A percentile compares a stretch with the other conserved stretches of the same genome.
phyloP scores from a whole-genome alignment of 2,329 filamentous ascomycete genomes.

The Ophidiomyces ophidiicola region DNA sequence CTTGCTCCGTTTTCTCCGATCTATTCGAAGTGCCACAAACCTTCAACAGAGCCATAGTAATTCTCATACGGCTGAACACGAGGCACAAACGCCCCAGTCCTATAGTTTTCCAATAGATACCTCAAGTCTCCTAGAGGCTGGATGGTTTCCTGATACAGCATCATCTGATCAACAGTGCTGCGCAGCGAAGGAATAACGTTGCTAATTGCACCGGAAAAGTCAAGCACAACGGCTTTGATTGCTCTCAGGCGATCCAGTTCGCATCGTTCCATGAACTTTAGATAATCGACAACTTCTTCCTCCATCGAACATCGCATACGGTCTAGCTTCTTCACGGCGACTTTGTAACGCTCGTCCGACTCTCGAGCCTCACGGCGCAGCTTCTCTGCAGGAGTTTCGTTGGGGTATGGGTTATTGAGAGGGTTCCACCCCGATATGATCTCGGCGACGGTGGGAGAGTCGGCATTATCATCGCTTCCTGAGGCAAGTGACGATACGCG shows the following conservation, averaged over 20 bases:
- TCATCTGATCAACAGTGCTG: constrained; percentile 94
- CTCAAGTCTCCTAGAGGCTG: constrained; percentile 80
- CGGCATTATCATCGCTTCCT: constrained; percentile 44
- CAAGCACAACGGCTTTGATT: constrained; percentile 93
- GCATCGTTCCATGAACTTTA: constrained; percentile 93
- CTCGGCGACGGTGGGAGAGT: constrained; percentile 77
- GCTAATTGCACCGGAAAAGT: constrained; percentile 93
- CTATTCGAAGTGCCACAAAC: constrained; percentile 25
- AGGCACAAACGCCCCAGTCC: constrained; percentile 83
- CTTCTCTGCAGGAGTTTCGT: constrained; percentile 78
- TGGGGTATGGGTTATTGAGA: constrained; percentile 77
- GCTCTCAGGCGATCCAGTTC: constrained; percentile 93
- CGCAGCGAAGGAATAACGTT: constrained; percentile 96
- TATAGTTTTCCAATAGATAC: constrained; percentile 92
- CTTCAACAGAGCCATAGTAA: constrained; percentile 94
- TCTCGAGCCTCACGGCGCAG: constrained; percentile 80
- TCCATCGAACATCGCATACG: constrained; percentile 87
- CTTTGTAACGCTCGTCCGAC: constrained; percentile 87
- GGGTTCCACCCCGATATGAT: constrained; percentile 89
- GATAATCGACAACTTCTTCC: constrained; percentile 81
- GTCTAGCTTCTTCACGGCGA: constrained; percentile 72
- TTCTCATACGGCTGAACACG: constrained; percentile 93
- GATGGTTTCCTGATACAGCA: constrained; percentile 98
- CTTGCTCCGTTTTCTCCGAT: constrained; percentile 5
- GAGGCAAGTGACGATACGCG: constrained; percentile 63